phyloP scores from a whole-genome alignment of 2,329 filamentous ascomycete species.

The Fusarium decemcellulare region DNA sequence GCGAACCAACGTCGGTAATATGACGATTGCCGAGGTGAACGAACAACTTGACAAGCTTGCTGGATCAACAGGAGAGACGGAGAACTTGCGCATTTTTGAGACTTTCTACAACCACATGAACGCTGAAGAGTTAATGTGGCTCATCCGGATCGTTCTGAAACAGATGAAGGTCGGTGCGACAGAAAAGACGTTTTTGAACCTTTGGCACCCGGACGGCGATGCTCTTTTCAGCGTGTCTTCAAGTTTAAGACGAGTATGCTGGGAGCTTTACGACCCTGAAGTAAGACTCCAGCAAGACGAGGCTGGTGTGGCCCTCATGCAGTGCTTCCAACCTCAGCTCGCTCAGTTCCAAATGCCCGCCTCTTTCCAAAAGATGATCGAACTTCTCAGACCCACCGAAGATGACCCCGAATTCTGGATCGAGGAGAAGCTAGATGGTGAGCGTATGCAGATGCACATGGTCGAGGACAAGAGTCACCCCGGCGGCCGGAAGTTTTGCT shows the following conservation, averaged over 20 bases:
- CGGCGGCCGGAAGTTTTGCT: constrained; percentile 82
- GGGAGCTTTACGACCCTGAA: constrained; percentile 86
- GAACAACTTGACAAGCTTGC: constrained; percentile 85
- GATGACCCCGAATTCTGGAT: constrained; percentile 91
- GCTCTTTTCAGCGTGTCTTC: constrained; percentile 91
- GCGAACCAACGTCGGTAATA: constrained; percentile 78
- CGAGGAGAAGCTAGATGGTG: constrained; percentile 97
- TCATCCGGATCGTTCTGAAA: constrained; percentile 92
- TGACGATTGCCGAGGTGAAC: constrained; percentile 94
- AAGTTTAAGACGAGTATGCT: constrained; percentile 90
- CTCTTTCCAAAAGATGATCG: constrained; percentile 83
- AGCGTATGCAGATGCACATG: constrained; percentile 98
- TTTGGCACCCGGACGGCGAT: constrained; percentile 86
- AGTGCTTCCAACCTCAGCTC: constrained; percentile 96
- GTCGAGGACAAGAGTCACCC: constrained; percentile 75
- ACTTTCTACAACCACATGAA: constrained; percentile 94
- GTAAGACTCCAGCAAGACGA: constrained; percentile 82
- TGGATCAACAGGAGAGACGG: constrained; percentile 81
- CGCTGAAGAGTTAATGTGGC: constrained; percentile 92
- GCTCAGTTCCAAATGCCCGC: constrained; percentile 91
- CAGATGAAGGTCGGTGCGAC: constrained; percentile 83
- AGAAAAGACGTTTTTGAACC: constrained; percentile 88
- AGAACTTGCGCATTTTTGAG: constrained; percentile 85
- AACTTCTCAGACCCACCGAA: constrained; percentile 73
- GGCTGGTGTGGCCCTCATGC: constrained; percentile 84